Evolutionary conservation across 1,284 basidiomycete genomes (phyloP).

Genomic region (Fomitopsis pinicola): DNA sequence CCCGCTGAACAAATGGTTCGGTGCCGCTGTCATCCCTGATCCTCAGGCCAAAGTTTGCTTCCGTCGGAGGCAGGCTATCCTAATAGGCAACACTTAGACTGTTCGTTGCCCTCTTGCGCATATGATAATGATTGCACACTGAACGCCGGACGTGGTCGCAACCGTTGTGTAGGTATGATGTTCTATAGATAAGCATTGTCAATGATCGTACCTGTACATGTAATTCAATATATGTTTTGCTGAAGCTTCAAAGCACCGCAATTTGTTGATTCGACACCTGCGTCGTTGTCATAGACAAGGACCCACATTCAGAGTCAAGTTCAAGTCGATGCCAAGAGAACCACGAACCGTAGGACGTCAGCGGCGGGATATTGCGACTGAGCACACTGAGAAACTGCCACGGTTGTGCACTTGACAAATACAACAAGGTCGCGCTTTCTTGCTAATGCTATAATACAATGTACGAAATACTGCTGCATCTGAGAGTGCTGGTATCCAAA

Average conservation of each 20-base stretch:
- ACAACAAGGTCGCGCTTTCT: background rate
- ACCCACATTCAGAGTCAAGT: too few species aligned
- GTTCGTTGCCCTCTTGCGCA: too few species aligned
- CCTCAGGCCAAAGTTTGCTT: constrained; percentile 14
- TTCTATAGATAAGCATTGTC: background rate
- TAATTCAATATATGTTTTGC: background rate
- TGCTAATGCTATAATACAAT: background rate
- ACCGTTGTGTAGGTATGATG: background rate
- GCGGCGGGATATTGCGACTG: too few species aligned
- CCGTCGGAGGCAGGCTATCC: constrained; percentile 11
- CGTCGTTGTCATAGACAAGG: too few species aligned
- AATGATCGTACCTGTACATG: background rate
- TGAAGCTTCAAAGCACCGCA: background rate
- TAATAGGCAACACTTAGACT: background rate
- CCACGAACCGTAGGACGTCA: too few species aligned
- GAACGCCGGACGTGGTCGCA: background rate
- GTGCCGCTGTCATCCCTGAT: constrained; percentile 9
- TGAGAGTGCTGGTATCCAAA: background rate
- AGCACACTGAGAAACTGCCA: background rate
- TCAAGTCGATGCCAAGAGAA: too few species aligned
- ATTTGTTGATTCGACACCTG: too few species aligned
- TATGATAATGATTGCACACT: too few species aligned
- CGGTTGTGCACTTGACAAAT: too few species aligned
- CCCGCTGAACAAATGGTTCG: constrained; percentile 17
- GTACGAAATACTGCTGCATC: background rate